Conservation (phyloP, 495 filamentous ascomycete genomes). For the Corynascus novoguineensis region DNA sequence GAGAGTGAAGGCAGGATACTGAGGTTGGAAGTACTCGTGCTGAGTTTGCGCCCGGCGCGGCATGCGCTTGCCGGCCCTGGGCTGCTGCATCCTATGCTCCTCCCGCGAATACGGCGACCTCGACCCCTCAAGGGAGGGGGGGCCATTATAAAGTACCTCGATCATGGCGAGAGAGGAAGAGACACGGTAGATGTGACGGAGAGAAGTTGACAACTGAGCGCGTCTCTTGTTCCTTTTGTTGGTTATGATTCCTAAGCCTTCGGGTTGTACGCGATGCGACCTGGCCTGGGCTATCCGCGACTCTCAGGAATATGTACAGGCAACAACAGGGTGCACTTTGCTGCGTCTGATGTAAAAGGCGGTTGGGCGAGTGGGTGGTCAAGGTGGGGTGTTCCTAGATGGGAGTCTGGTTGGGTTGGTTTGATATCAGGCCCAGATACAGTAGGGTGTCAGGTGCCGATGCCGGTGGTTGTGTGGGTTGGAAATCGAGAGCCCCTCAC, state of each 20-base stretch:
- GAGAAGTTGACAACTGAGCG: no score
- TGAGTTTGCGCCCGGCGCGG: constrained; percentile 34
- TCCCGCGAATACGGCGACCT: constrained; percentile 24
- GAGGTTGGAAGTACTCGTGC: constrained; percentile 28
- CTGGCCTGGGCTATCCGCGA: no score
- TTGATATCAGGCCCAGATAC: constrained; percentile 16
- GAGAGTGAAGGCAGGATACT: constrained; percentile 16
- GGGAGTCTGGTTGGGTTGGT: background rate
- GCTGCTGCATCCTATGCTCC: constrained; percentile 27
- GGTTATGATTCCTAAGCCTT: no score
- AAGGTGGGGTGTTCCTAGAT: background rate
- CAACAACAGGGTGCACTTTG: no score
- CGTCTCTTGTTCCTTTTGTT: no score
- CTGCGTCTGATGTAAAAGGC: background rate
- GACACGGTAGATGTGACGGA: background rate
- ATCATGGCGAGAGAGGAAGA: constrained; percentile 19
- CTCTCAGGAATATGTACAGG: no score
- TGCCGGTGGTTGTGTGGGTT: constrained; percentile 19
- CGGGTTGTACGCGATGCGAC: no score
- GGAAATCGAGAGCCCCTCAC: constrained; percentile 25
- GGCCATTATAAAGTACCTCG: constrained; percentile 23
- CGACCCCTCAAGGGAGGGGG: constrained; percentile 12
- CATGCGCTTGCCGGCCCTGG: constrained; percentile 15
- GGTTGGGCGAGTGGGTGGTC: background rate
- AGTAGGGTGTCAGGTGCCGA: constrained; percentile 24